These are phyloP conservation scores for Colletotrichum simmondsii DNA, from an alignment of 2,329 filamentous ascomycete genomes.

Conservation along the genomic window DNA sequence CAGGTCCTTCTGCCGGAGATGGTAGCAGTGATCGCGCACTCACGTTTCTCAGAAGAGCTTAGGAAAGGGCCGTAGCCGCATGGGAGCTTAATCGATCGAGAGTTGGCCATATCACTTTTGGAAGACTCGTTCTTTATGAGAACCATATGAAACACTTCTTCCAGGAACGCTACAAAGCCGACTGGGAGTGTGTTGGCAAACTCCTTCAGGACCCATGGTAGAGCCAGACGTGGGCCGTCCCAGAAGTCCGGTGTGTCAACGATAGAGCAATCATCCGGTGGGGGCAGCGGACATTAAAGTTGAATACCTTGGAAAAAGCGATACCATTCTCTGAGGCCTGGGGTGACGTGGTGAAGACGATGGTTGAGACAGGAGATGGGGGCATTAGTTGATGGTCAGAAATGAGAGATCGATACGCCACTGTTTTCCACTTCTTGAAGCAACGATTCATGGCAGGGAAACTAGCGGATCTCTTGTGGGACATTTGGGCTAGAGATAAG, in stretches of 20 bases:
- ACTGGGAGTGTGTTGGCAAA: slow-evolving; percentile 2
- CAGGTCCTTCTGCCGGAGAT: background rate
- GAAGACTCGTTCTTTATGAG: background rate
- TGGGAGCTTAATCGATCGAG: background rate
- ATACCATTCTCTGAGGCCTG: background rate
- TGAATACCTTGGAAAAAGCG: background rate
- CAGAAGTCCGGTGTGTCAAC: slow-evolving; percentile 1
- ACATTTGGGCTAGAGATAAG: slow-evolving; percentile 1
- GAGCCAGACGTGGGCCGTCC: slow-evolving; percentile 4
- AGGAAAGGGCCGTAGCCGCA: background rate
- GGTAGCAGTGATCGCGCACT: background rate
- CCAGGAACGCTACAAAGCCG: background rate
- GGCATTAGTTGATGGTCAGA: background rate
- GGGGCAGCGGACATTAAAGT: background rate
- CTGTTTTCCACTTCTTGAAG: background rate
- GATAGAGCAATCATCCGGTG: background rate
- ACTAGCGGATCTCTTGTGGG: slow-evolving; percentile 2
- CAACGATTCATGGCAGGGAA: background rate
- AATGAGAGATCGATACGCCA: background rate
- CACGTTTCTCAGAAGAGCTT: background rate
- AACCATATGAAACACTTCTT: background rate
- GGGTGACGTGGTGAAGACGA: background rate
- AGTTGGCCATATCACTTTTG: background rate
- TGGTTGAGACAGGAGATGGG: background rate
- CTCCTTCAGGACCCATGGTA: background rate